phyloP scores from a whole-genome alignment of 2,329 filamentous ascomycete genomes.

The Colletotrichum euphorbiae region DNA sequence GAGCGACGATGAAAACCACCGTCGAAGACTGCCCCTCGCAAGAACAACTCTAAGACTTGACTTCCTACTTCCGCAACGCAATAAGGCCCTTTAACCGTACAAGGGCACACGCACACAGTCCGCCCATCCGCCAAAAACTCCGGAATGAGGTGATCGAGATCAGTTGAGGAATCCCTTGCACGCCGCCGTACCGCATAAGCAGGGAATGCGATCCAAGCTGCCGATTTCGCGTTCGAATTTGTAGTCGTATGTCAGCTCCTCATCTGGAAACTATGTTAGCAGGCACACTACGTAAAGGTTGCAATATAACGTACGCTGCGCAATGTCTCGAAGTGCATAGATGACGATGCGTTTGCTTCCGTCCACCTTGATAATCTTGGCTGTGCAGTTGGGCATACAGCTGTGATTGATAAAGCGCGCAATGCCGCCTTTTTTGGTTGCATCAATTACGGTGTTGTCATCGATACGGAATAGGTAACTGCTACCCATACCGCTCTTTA shows the following conservation, averaged over 20 bases:
- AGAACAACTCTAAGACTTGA: constrained; percentile 27
- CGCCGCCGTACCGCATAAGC: constrained; percentile 92
- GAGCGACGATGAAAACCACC: constrained; percentile 23
- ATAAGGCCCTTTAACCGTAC: constrained; percentile 17
- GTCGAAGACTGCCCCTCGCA: constrained; percentile 11
- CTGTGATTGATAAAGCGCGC: constrained; percentile 99
- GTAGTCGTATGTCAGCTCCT: constrained; percentile 99
- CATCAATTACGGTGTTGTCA: constrained; percentile 96
- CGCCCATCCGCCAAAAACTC: constrained; percentile 34
- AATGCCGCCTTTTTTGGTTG: constrained; percentile 98
- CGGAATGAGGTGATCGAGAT: constrained; percentile 22
- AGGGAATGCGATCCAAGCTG: constrained; percentile 94
- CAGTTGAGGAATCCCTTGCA: constrained; percentile 99
- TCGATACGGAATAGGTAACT: constrained; percentile 99
- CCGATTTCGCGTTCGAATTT: constrained; percentile 99
- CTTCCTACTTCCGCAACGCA: constrained; percentile 32
- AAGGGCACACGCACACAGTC: constrained; percentile 28
- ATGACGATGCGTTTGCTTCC: constrained; percentile 99
- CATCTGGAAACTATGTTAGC: constrained; percentile 70
- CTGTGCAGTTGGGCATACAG: constrained; percentile 97
- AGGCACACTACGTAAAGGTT: neutral
- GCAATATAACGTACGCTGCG: constrained; percentile 77
- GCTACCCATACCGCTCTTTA: constrained; percentile 96
- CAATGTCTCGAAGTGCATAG: constrained; percentile 95
- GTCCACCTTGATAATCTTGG: constrained; percentile 99